A percentile compares a stretch with the other conserved stretches of the same genome.
These are phyloP conservation scores for Lactarius pseudohatsudake DNA, from an alignment of 768 basidiomycete genomes.

Conservation along the genomic window DNA sequence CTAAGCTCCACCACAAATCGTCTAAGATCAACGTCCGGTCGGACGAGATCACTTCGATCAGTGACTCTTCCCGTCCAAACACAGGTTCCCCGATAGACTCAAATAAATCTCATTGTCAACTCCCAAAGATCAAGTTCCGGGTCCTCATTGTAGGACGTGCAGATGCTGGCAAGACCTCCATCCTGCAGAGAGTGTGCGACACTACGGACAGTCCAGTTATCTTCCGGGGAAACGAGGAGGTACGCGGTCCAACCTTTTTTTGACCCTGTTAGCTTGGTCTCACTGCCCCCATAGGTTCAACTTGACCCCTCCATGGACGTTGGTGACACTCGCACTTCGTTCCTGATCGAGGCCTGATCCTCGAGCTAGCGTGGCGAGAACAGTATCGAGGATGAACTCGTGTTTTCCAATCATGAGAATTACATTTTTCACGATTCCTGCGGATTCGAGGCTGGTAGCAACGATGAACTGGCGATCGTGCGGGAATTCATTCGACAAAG, in stretches of 20 bases:
- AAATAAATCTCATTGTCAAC: too few relatives aligned
- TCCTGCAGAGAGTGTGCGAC: background rate
- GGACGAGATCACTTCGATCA: too few relatives aligned
- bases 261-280: background rate
- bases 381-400: background rate
- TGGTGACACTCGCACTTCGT: background rate
- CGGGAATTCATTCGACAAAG: background rate
- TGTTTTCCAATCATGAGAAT: background rate
- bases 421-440: constrained; percentile 1
- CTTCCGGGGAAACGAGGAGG: too few relatives aligned
- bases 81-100: too few relatives aligned
- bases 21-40: too few relatives aligned
- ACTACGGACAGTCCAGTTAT: background rate
- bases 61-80: background rate
- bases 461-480: background rate
- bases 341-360: background rate
- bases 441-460: background rate
- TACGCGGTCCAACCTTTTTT: too few relatives aligned
- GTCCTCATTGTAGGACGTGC: background rate
- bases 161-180: background rate
- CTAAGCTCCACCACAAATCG: too few relatives aligned
- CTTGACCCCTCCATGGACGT: background rate
- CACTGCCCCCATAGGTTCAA: background rate
- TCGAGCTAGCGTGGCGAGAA: background rate
- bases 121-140: too few relatives aligned